Evolutionary conservation across 202 grass and related monocot genomes (phyloP).

Genomic region (Setaria italica): DNA sequence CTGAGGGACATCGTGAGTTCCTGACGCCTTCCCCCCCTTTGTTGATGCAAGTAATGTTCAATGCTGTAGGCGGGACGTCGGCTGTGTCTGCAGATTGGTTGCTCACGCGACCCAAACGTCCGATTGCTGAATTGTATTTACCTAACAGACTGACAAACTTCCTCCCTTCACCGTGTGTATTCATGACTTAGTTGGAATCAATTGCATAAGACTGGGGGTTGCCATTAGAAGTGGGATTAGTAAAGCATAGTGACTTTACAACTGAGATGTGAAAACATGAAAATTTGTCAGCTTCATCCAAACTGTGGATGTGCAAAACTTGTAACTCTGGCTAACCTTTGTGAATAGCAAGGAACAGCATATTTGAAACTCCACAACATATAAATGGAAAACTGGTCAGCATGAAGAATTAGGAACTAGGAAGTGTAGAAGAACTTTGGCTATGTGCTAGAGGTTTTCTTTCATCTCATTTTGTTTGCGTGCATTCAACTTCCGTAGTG

Average conservation of each 20-base stretch:
- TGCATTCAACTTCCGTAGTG: constrained; percentile 5
- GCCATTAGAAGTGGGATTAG: neutral
- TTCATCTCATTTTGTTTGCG: neutral
- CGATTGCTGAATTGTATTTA: neutral
- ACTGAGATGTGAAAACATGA: neutral
- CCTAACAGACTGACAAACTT: neutral
- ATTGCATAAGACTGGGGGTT: neutral
- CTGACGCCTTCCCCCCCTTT: neutral
- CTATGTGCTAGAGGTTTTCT: neutral
- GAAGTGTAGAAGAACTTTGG: neutral
- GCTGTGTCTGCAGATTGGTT: neutral
- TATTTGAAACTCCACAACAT: neutral
- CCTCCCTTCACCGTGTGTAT: neutral
- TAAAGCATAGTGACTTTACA: neutral
- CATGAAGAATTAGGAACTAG: neutral
- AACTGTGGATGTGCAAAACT: constrained; percentile 2
- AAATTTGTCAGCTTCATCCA: neutral
- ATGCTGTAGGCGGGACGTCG: neutral
- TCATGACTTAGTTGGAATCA: constrained; percentile 23
- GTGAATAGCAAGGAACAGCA: constrained; percentile 22
- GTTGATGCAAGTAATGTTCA: constrained; percentile 26
- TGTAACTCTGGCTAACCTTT: neutral
- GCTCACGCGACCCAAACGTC: neutral
- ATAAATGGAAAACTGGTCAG: constrained; percentile 4
- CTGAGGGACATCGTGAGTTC: constrained; percentile 67